A percentile compares a stretch with the other conserved stretches of the same genome.
Evolutionary conservation across 805 yeast genomes (phyloP).

Genomic region (Ogataea sp.): DNA sequence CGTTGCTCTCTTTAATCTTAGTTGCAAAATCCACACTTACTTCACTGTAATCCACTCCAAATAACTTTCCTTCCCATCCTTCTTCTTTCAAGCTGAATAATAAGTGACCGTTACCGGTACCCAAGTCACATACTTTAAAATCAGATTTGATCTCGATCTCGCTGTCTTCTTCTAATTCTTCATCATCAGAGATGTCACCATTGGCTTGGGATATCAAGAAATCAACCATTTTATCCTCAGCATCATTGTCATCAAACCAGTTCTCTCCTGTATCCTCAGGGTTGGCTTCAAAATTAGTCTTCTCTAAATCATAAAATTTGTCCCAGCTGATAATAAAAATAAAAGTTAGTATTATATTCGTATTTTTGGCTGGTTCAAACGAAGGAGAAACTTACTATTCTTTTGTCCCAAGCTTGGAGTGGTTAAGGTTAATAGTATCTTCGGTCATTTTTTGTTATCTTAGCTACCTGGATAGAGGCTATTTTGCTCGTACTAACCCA

Average conservation of each 20-base stretch:
- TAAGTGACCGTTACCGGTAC: conserved; percentile 95
- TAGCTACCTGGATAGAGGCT: background rate
- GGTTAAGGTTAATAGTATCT: conserved; percentile 38
- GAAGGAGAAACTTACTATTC: conserved; percentile 44
- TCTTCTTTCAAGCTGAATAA: conserved; percentile 63
- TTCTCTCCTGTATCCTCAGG: conserved; percentile 88
- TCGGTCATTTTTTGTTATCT: conserved; percentile 2
- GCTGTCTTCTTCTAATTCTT: conserved; percentile 30
- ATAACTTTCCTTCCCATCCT: conserved; percentile 46
- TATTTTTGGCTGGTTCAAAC: background rate
- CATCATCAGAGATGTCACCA: conserved; percentile 9
- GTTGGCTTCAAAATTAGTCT: conserved; percentile 61
- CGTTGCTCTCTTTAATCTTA: conserved; percentile 39
- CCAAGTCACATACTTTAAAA: conserved; percentile 62
- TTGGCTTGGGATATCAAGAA: conserved; percentile 34
- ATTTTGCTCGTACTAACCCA: no score
- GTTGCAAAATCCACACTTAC: conserved; percentile 72
- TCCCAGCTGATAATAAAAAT: conserved; percentile 55
- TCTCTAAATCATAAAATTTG: conserved; percentile 69
- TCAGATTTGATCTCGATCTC: conserved; percentile 18
- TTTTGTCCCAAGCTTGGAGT: conserved; percentile 81
- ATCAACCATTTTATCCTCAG: conserved; percentile 76
- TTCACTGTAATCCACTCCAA: conserved; percentile 84
- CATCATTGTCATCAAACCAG: conserved; percentile 96
- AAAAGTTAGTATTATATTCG: background rate